These are phyloP conservation scores for Meyerozyma guilliermondii DNA, from an alignment of 1,139 yeast species.

Conservation along the genomic window DNA sequence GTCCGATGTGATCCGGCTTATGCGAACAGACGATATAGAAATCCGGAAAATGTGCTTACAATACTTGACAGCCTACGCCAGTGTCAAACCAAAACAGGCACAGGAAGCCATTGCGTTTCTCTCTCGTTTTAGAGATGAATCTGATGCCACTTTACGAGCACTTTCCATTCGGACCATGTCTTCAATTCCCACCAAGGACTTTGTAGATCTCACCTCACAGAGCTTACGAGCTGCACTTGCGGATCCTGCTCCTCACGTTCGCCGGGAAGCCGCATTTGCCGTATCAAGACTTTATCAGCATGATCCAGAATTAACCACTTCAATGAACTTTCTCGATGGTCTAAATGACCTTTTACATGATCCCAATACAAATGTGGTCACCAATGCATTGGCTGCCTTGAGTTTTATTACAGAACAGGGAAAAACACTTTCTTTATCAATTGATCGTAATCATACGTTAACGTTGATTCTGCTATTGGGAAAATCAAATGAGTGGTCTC, in stretches of 20 bases:
- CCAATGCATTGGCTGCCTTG: constrained; percentile 70
- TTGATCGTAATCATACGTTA: constrained; percentile 54
- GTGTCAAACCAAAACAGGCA: constrained; percentile 50
- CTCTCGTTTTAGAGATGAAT: constrained; percentile 42
- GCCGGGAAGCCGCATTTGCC: constrained; percentile 66
- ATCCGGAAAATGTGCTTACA: constrained; percentile 64
- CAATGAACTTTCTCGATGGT: constrained; percentile 43
- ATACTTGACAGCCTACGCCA: constrained; percentile 57
- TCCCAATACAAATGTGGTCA: constrained; percentile 57
- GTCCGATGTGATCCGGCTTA: constrained; percentile 60
- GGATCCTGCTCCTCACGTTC: constrained; percentile 56
- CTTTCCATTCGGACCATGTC: constrained; percentile 65
- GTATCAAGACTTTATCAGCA: constrained; percentile 65
- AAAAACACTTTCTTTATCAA: constrained; percentile 43
- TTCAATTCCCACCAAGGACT: constrained; percentile 52
- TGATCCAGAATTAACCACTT: constrained; percentile 44
- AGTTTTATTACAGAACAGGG: constrained; percentile 59
- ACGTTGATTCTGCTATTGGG: constrained; percentile 45
- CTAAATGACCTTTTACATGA: constrained; percentile 58
- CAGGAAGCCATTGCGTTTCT: constrained; percentile 54
- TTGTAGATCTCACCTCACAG: constrained; percentile 29
- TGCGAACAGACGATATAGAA: constrained; percentile 65
- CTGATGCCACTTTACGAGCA: constrained; percentile 29
- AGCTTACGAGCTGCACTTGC: constrained; percentile 29
- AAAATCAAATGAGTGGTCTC: constrained; percentile 78